Evolutionary conservation across 1,139 yeast species (phyloP).

Genomic region (Suhomyces kunorum): DNA sequence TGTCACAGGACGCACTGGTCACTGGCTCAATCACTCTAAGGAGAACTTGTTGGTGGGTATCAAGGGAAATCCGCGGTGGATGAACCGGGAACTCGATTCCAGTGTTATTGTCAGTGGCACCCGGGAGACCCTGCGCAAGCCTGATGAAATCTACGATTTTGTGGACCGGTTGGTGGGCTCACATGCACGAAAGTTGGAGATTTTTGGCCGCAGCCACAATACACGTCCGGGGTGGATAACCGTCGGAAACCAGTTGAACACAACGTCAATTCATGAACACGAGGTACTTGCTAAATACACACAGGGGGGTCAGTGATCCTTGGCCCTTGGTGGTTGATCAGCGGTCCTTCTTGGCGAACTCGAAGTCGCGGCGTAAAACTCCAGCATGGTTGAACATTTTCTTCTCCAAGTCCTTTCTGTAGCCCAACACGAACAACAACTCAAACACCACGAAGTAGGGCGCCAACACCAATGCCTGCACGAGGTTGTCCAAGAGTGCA

Average conservation of each 20-base stretch:
- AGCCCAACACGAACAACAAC: conserved; percentile 66
- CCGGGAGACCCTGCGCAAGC: conserved; percentile 86
- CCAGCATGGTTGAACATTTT: conserved; percentile 57
- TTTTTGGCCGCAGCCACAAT: conserved; percentile 86
- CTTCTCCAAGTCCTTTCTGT: conserved; percentile 52
- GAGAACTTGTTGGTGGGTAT: conserved; percentile 85
- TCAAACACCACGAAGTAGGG: conserved; percentile 89
- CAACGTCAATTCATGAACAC: conserved; percentile 57
- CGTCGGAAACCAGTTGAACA: conserved; percentile 77
- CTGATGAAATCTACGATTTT: conserved; percentile 86
- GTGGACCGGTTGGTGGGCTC: conserved; percentile 81
- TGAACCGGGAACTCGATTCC: conserved; percentile 62
- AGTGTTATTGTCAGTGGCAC: conserved; percentile 82
- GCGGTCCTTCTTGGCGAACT: not conserved
- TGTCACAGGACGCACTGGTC: conserved; percentile 95
- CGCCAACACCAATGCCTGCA: conserved; percentile 86
- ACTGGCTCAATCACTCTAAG: conserved; percentile 94
- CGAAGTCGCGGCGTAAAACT: conserved; percentile 28
- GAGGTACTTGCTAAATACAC: conserved; percentile 50
- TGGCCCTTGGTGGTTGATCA: too few relatives aligned
- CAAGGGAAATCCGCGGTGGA: conserved; percentile 81
- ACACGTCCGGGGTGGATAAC: conserved; percentile 90
- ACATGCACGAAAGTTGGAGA: conserved; percentile 75
- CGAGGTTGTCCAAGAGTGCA: conserved; percentile 76
- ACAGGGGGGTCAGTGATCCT: conserved; percentile 4